These are phyloP conservation scores for Coprinopsis sp. DNA, from an alignment of 768 basidiomycete genomes.

Conservation along the genomic window DNA sequence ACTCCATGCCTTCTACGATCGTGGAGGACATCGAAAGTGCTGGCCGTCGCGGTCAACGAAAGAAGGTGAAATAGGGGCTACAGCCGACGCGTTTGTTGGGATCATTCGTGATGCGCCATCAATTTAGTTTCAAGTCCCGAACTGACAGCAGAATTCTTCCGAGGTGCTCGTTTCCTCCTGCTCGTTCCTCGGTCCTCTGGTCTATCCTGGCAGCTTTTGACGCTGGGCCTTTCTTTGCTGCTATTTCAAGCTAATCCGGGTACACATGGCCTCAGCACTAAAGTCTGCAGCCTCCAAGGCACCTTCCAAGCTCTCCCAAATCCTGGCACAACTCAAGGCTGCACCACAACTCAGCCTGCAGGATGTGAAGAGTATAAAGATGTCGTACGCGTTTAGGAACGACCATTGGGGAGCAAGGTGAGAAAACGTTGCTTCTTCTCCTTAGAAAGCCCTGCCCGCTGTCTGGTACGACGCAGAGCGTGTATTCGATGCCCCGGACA, in stretches of 20 bases:
- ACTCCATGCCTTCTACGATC: neutral
- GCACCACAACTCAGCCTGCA: slow-evolving; percentile 47
- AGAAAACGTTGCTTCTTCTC: neutral
- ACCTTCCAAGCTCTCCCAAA: slow-evolving; percentile 38
- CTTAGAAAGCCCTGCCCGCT: neutral
- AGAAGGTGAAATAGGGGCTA: no score
- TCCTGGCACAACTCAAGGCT: slow-evolving; percentile 47
- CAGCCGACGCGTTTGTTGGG: no score
- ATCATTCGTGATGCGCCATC: no score
- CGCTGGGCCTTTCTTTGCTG: neutral
- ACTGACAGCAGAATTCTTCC: no score
- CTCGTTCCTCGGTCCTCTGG: no score
- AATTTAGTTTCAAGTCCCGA: no score
- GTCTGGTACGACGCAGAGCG: no score
- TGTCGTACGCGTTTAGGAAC: slow-evolving; percentile 56
- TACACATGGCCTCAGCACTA: slow-evolving; percentile 9
- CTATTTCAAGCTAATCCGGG: neutral
- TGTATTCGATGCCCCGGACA: no score
- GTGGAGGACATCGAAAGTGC: neutral
- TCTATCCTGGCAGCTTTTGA: neutral
- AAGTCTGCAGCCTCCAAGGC: slow-evolving; percentile 4
- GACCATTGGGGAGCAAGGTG: slow-evolving; percentile 76
- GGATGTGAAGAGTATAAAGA: slow-evolving; percentile 46
- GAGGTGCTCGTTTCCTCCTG: no score
- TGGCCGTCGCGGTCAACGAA: no score